These are phyloP conservation scores for Kokia cookei DNA, from an alignment of 441 rosid species.

Conservation along the genomic window DNA sequence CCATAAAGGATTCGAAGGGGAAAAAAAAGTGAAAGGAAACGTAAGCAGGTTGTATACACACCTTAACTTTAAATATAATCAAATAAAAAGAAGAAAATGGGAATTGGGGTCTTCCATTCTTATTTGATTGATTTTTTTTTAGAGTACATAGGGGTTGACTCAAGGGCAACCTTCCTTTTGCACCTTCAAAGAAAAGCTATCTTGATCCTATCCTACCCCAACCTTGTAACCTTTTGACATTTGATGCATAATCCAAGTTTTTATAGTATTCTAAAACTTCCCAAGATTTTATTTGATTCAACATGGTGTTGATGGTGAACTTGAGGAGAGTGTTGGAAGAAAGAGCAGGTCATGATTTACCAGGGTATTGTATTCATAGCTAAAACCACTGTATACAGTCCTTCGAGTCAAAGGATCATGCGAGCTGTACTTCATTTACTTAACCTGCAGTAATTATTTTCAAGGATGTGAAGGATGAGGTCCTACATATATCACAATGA, in stretches of 20 bases:
- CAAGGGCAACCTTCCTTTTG: neutral
- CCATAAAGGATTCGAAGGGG: neutral
- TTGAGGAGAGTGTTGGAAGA: neutral
- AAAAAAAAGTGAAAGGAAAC: neutral
- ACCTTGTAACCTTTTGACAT: neutral
- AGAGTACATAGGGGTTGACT: neutral
- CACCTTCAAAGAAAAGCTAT: neutral
- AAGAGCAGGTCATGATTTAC: neutral
- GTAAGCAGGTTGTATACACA: neutral
- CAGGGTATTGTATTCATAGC: neutral
- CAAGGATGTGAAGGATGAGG: constrained; percentile 15
- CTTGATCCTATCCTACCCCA: neutral
- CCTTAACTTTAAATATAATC: neutral
- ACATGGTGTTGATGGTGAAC: neutral
- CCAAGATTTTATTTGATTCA: neutral
- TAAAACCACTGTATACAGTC: neutral
- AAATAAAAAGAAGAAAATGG: neutral
- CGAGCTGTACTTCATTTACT: neutral
- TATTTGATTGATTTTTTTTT: neutral
- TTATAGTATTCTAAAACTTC: neutral
- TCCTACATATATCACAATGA: constrained; percentile 5
- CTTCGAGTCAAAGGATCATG: neutral
- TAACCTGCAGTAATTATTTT: neutral
- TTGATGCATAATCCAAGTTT: neutral
- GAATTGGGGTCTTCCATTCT: neutral